These are phyloP conservation scores for Rhynchospora tenuis DNA, from an alignment of 176 grass and related monocot genomes.

Conservation along the genomic window DNA sequence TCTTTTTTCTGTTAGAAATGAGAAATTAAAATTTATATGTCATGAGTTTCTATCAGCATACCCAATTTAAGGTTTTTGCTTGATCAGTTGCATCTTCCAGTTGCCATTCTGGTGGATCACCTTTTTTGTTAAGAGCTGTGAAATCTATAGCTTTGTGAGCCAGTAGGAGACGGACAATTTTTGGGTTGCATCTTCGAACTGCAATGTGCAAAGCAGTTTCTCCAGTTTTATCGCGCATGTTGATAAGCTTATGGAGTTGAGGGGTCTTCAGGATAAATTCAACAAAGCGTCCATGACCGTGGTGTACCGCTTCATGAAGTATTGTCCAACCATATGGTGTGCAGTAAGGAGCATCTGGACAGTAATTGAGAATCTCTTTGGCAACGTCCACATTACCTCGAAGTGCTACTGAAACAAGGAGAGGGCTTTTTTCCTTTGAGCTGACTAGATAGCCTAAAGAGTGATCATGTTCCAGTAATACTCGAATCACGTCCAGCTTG, in stretches of 20 bases:
- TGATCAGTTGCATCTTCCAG: background rate
- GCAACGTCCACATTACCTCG: background rate
- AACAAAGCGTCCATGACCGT: background rate
- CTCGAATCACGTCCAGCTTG: background rate
- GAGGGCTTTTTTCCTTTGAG: background rate
- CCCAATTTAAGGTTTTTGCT: conserved; percentile 25
- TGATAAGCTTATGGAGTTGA: too few relatives aligned
- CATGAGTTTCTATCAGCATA: too few relatives aligned
- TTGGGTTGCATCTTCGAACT: background rate
- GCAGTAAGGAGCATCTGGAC: conserved; percentile 7
- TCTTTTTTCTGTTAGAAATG: too few relatives aligned
- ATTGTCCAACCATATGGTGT: background rate
- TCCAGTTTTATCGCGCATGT: background rate
- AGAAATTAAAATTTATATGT: too few relatives aligned
- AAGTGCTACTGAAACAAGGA: background rate
- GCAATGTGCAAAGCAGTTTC: conserved; percentile 1
- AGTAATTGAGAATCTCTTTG: background rate
- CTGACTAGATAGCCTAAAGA: background rate
- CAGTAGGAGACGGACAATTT: conserved; percentile 14
- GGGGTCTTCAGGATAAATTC: background rate
- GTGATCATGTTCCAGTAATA: conserved; percentile 4
- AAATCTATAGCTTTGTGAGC: background rate
- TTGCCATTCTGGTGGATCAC: accelerated
- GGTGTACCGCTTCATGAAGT: background rate
- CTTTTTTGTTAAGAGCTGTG: background rate